phyloP scores from a whole-genome alignment of 139 green algal species.

The Volvox reticuliferus region DNA sequence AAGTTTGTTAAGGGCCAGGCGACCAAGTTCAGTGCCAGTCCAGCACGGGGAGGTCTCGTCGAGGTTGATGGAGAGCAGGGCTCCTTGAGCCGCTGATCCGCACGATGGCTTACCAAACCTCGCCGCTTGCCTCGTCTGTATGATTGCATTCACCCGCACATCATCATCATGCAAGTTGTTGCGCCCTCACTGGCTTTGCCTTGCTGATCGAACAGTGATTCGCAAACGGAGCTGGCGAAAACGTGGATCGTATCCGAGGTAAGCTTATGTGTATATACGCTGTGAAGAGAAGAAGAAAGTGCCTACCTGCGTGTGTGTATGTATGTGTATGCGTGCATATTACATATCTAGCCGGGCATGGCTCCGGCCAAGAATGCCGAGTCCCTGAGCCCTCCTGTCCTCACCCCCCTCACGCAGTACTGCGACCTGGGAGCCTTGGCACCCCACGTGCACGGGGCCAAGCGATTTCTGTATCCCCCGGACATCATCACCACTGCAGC shows the following conservation, averaged over 20 bases:
- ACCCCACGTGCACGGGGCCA: slow-evolving; percentile 32
- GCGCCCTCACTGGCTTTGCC: background rate
- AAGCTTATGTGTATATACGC: background rate
- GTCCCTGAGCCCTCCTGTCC: too few relatives aligned
- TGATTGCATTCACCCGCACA: background rate
- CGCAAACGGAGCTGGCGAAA: background rate
- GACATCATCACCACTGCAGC: background rate
- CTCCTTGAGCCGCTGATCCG: too few relatives aligned
- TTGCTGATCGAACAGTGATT: background rate
- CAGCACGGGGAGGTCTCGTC: too few relatives aligned
- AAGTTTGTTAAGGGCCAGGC: too few relatives aligned
- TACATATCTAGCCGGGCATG: too few relatives aligned
- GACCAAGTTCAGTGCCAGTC: too few relatives aligned
- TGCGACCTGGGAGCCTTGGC: slow-evolving; percentile 37
- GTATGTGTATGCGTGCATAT: background rate
- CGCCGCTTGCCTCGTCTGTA: too few relatives aligned
- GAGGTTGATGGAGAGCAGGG: too few relatives aligned
- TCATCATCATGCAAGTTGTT: background rate
- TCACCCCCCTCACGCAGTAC: background rate
- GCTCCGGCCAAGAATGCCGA: too few relatives aligned
- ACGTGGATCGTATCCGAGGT: slow-evolving; percentile 46
- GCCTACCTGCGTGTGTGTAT: background rate
- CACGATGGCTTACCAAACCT: too few relatives aligned
- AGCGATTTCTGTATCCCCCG: slow-evolving; percentile 4
- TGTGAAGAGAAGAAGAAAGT: background rate